Base-by-base conservation (phyloP, 1,139 yeast genomes). In the Tardiomyces depauwii region DNA sequence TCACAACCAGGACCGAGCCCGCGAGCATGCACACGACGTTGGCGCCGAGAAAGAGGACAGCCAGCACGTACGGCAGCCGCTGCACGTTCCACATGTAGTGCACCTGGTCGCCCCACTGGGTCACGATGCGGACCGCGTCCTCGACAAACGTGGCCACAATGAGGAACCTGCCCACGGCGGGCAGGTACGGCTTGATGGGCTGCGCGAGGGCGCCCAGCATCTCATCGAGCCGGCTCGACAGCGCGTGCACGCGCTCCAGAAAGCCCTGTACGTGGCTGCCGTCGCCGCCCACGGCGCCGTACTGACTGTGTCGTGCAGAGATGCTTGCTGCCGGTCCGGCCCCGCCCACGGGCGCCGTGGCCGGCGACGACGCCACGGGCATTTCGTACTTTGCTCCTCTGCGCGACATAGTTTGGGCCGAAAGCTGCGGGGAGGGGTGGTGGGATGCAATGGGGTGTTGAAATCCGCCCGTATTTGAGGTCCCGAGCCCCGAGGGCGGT, bases 81-180 rank as follows among this genome's bases (percentile, higher is more conserved):
- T 95, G 80, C 68, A 81, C 84, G 56, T 78, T 78, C 70, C 86
- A 77, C 57, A 91, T 73, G 64, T 85, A 91, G 62, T 79, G 82
- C 28, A 87, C 87, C 65, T 91, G 98, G 59, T 88, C 95, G 32
- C 74, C 66, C 97, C 97, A 91, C 66, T 89, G 97, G 14, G 88
- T 72, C 49, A 81, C 61, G 58, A 91, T 86, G 64, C 98, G 76
- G 49, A 83, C 64, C 1, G 96, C 79, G 61, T 91, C 98, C 65
- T 91, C 98, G 57, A 80, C 78, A 62, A 89, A 91, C 1, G 98
- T 91, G 45, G 95, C 96, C 50, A 91, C 96, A 54, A 91, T 88
- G 57, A 89, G 77, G 51, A 86, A 80, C 49, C 98, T 75, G 27
- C 96, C 97, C 54, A 91, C 76, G 21, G 82, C 80, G 13, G 97